Percentiles rank a stretch among this genome's conserved stretches.
phyloP scores from a whole-genome alignment of 148 eudicot species.

The Nepenthes gracilis region DNA sequence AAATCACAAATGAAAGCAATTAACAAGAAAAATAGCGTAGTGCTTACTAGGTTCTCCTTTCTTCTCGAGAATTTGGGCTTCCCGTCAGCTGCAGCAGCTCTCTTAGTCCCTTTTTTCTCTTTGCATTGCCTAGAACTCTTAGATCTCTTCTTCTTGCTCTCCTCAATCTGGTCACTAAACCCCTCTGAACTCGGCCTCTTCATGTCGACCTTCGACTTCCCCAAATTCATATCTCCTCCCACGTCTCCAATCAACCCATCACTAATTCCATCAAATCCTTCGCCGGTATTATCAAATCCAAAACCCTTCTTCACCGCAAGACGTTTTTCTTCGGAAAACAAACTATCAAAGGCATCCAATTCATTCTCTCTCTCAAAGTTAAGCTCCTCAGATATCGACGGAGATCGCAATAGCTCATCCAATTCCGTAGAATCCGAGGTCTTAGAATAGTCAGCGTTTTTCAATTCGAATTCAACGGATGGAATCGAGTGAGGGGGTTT shows the following conservation, averaged over 20 bases:
- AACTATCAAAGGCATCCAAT: slow-evolving; percentile 6
- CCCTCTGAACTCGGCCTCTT: not conserved
- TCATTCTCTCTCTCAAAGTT: slow-evolving; percentile 7
- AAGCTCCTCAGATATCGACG: slow-evolving; percentile 8
- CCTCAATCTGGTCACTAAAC: not conserved
- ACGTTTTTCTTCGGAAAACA: slow-evolving; percentile 7
- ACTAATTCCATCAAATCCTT: slow-evolving; percentile 7
- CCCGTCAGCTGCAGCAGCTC: slow-evolving; percentile 14
- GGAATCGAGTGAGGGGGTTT: slow-evolving; percentile 2
- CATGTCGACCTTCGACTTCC: not conserved
- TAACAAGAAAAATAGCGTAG: not conserved
- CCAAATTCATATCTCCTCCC: slow-evolving; percentile 10
- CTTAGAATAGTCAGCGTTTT: slow-evolving; percentile 3
- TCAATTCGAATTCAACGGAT: slow-evolving; percentile 7
- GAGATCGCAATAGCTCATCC: slow-evolving; percentile 10
- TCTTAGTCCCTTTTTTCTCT: slow-evolving; percentile 13
- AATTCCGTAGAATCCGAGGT: not conserved
- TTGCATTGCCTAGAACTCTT: not conserved
- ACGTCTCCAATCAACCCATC: slow-evolving; percentile 2
- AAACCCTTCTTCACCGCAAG: slow-evolving; percentile 33
- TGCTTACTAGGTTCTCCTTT: slow-evolving; percentile 42
- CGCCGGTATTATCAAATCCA: slow-evolving; percentile 33
- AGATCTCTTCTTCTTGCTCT: slow-evolving; percentile 8
- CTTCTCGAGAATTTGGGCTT: slow-evolving; percentile 24
- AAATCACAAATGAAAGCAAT: not conserved